A percentile compares a stretch with the other conserved stretches of the same genome.
These are phyloP conservation scores for Thymus quinquecostatus DNA, from an alignment of 257 asterid genomes.

Conservation along the genomic window DNA sequence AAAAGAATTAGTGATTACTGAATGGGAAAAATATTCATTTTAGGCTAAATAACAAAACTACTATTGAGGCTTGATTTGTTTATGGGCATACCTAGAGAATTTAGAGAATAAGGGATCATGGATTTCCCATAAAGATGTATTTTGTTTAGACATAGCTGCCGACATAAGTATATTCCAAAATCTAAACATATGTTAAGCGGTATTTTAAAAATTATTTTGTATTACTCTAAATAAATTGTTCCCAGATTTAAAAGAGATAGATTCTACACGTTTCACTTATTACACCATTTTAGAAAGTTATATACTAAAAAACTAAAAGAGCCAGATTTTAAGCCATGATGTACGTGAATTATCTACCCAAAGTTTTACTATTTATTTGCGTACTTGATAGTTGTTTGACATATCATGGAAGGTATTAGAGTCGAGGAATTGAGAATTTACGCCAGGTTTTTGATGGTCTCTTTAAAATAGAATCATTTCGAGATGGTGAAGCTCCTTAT, in stretches of 20 bases:
- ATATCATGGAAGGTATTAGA: slow-evolving; percentile 43
- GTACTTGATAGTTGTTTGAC: slow-evolving; percentile 19
- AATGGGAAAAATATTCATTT: background rate
- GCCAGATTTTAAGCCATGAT: background rate
- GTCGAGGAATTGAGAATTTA: slow-evolving; percentile 92
- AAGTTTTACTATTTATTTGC: slow-evolving; percentile 17
- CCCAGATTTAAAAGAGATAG: background rate
- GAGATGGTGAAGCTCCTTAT: slow-evolving; percentile 82
- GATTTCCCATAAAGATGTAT: background rate
- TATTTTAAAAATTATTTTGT: background rate
- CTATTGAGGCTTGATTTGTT: background rate
- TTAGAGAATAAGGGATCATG: background rate
- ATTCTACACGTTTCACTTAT: no score
- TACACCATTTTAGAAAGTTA: slow-evolving; percentile 1
- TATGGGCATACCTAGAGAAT: background rate
- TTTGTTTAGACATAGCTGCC: background rate
- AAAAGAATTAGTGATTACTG: slow-evolving; percentile 7
- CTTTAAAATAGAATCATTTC: slow-evolving; percentile 64
- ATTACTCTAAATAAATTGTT: background rate
- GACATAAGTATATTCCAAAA: background rate
- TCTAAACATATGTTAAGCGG: background rate
- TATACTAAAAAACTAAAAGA: slow-evolving; percentile 1
- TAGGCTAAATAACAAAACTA: background rate
- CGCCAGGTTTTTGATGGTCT: slow-evolving; percentile 90
- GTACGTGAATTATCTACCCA: slow-evolving; percentile 10